Conservation (phyloP, 2,329 filamentous ascomycete genomes). For the Conoideocrella luteorostrata region DNA sequence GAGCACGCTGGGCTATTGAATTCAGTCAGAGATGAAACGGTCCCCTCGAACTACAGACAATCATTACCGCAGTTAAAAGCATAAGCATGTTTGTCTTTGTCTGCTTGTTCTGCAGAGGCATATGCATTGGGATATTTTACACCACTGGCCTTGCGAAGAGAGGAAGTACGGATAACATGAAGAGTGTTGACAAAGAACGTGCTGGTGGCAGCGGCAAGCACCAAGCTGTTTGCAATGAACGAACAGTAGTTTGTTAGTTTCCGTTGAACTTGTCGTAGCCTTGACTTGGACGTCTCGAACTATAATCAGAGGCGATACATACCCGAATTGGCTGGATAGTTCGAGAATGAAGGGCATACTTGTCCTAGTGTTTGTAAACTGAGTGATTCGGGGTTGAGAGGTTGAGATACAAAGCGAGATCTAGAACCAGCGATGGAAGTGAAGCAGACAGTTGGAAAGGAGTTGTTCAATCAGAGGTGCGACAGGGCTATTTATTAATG, state of each 20-base stretch:
- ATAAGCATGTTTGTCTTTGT: constrained; percentile 47
- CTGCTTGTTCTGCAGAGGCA: constrained; percentile 46
- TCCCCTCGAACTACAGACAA: no score
- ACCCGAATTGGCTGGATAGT: constrained; percentile 46
- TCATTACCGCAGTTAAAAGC: constrained; percentile 56
- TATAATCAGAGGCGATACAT: constrained; percentile 23
- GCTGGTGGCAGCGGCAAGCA: constrained; percentile 50
- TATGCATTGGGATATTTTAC: constrained; percentile 54
- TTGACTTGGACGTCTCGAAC: no score
- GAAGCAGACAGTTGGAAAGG: no score
- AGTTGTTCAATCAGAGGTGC: no score
- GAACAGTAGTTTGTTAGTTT: background rate
- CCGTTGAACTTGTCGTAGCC: background rate
- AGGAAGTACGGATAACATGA: constrained; percentile 42
- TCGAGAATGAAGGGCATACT: constrained; percentile 38
- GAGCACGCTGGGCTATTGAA: constrained; percentile 48
- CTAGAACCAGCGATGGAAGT: background rate
- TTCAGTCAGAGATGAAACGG: background rate
- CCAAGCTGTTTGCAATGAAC: constrained; percentile 41
- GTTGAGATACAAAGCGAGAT: no score
- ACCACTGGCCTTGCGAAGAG: constrained; percentile 44
- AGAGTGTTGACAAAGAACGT: constrained; percentile 52
- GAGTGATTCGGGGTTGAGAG: no score
- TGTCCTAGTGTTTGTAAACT: background rate
- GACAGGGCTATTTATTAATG: no score